These are phyloP conservation scores for Plasmodium relictum DNA, from an alignment of 169 alveolate species.

Conservation along the genomic window DNA sequence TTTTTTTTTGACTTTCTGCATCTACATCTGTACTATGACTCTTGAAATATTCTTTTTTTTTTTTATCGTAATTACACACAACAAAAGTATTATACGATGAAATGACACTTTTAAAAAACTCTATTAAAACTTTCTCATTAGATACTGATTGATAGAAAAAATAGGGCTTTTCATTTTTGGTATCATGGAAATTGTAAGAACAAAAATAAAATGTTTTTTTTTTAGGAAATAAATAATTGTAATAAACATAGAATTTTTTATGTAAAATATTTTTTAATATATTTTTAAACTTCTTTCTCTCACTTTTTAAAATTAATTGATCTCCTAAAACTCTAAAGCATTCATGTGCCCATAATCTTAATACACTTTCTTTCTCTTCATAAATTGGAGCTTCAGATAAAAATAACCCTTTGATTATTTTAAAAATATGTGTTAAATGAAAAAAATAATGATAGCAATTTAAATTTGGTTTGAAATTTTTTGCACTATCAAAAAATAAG, in stretches of 20 bases:
- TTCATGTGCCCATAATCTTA: slow-evolving; percentile 75
- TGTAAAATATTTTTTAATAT: slow-evolving; percentile 74
- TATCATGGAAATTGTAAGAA: slow-evolving; percentile 75
- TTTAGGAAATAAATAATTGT: slow-evolving; percentile 56
- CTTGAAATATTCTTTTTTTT: slow-evolving; percentile 53
- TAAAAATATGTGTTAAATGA: slow-evolving; percentile 66
- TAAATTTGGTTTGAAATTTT: slow-evolving; percentile 70
- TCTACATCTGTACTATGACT: background rate
- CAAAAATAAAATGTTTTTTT: slow-evolving; percentile 71
- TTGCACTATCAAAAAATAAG: slow-evolving; percentile 50
- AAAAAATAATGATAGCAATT: slow-evolving; percentile 76
- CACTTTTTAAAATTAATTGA: slow-evolving; percentile 58
- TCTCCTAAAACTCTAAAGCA: slow-evolving; percentile 68
- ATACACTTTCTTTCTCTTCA: slow-evolving; percentile 77
- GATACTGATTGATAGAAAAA: slow-evolving; percentile 73
- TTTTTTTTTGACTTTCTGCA: background rate
- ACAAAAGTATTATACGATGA: slow-evolving; percentile 72
- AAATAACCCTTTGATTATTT: slow-evolving; percentile 72
- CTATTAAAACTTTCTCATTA: slow-evolving; percentile 47
- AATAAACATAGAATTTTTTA: slow-evolving; percentile 67
- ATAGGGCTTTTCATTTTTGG: slow-evolving; percentile 74
- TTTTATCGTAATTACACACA: slow-evolving; percentile 50
- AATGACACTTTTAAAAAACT: slow-evolving; percentile 64
- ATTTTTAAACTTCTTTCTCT: slow-evolving; percentile 56
- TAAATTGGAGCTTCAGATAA: slow-evolving; percentile 76